Percentiles rank a stretch among this genome's conserved stretches.
Conservation (phyloP, 352 stramenopile genomes). For the Globisporangium orthogonon region DNA sequence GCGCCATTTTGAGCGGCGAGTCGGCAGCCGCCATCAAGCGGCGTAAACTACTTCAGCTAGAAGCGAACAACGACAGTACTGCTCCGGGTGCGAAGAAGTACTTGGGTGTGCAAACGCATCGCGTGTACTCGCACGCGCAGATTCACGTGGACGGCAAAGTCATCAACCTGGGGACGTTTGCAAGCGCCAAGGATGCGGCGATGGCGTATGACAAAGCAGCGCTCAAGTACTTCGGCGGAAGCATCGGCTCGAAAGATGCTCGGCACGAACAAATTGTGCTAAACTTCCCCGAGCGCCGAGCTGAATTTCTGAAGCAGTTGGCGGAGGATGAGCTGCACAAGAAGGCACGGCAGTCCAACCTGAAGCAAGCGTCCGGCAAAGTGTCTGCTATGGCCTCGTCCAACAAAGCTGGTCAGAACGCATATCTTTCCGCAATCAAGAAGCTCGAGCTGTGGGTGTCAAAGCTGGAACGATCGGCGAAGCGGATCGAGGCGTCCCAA, state of each 20-base stretch:
- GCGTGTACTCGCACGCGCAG: slow-evolving; percentile 70
- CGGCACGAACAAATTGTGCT: slow-evolving; percentile 46
- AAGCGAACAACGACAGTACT: neutral
- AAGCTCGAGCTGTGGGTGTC: slow-evolving; percentile 73
- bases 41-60: slow-evolving; percentile 20
- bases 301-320: slow-evolving; percentile 50
- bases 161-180: slow-evolving; percentile 71
- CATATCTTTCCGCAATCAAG: slow-evolving; percentile 74
- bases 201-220: slow-evolving; percentile 80
- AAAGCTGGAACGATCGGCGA: slow-evolving; percentile 63
- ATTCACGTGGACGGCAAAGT: slow-evolving; percentile 74
- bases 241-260: slow-evolving; percentile 29
- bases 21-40: slow-evolving; percentile 17
- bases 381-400: neutral
- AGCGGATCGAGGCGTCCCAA: slow-evolving; percentile 71
- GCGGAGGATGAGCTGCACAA: slow-evolving; percentile 61
- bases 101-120: slow-evolving; percentile 60
- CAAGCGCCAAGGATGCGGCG: slow-evolving; percentile 57
- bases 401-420: slow-evolving; percentile 51
- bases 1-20: neutral
- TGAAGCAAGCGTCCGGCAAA: slow-evolving; percentile 6
- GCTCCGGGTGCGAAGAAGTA: slow-evolving; percentile 54
- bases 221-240: slow-evolving; percentile 64
- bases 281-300: slow-evolving; percentile 70
- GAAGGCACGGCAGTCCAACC: slow-evolving; percentile 18